phyloP scores from a whole-genome alignment of 306 rosid genomes.

The Lagenaria siceraria region DNA sequence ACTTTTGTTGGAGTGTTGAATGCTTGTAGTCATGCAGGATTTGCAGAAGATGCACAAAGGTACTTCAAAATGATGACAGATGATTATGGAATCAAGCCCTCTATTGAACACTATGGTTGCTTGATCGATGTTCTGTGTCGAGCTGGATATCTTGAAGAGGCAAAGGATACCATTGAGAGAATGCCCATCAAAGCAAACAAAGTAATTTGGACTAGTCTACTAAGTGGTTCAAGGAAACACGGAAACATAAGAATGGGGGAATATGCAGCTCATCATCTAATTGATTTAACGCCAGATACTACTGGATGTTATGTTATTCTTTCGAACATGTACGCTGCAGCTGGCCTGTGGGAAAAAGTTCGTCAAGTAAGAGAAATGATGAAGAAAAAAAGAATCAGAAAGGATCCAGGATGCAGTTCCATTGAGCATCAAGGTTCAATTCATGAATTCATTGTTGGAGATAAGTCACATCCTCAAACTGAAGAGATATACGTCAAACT shows the following conservation, averaged over 20 bases:
- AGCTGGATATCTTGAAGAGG: slow-evolving; percentile 49
- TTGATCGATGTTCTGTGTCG: slow-evolving; percentile 42
- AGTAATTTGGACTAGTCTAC: slow-evolving; percentile 49
- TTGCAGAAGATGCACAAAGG: slow-evolving; percentile 30
- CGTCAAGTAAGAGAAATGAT: slow-evolving; percentile 38
- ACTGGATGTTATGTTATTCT: slow-evolving; percentile 35
- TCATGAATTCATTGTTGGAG: slow-evolving; percentile 36
- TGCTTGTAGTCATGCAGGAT: slow-evolving; percentile 54
- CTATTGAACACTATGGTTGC: slow-evolving; percentile 53
- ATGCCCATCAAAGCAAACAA: slow-evolving; percentile 49
- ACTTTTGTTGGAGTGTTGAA: slow-evolving; percentile 47
- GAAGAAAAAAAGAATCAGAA: slow-evolving; percentile 29
- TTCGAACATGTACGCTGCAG: slow-evolving; percentile 44
- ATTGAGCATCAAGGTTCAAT: slow-evolving; percentile 35
- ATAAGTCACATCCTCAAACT: slow-evolving; percentile 35
- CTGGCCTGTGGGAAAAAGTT: slow-evolving; percentile 42
- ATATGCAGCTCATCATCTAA: slow-evolving; percentile 34
- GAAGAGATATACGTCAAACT: slow-evolving; percentile 32
- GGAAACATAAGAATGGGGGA: slow-evolving; percentile 31
- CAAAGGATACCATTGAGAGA: slow-evolving; percentile 28
- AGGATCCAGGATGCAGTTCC: slow-evolving; percentile 48
- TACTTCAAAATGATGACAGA: slow-evolving; percentile 33
- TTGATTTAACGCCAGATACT: slow-evolving; percentile 32
- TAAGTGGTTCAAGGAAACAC: slow-evolving; percentile 39
- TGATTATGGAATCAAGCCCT: slow-evolving; percentile 38